Conservation (phyloP, 2,329 filamentous ascomycete genomes). For the Pseudocercospora cruenta region DNA sequence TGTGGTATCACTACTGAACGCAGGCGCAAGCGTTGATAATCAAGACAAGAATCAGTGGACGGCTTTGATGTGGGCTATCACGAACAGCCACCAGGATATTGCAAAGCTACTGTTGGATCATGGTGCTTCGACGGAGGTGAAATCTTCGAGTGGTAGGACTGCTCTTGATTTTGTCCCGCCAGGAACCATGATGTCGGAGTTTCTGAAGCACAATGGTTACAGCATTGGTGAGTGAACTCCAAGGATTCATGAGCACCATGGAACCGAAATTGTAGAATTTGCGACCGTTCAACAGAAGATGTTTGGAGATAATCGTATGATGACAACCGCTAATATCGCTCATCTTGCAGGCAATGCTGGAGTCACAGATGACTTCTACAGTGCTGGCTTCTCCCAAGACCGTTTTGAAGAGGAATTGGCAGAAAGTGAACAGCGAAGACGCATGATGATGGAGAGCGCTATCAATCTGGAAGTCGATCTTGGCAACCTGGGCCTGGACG, state of each 20-base stretch:
- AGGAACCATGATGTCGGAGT: conserved; percentile 95
- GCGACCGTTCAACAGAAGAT: not conserved
- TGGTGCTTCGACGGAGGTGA: conserved; percentile 92
- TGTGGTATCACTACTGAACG: conserved; percentile 79
- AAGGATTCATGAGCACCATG: not conserved
- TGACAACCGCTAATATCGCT: not conserved
- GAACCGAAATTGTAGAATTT: not conserved
- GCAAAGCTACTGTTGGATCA: conserved; percentile 90
- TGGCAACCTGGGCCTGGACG: conserved; percentile 92
- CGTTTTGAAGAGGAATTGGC: conserved; percentile 96
- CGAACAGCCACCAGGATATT: conserved; percentile 94
- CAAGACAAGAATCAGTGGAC: conserved; percentile 98
- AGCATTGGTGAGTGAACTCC: conserved; percentile 58
- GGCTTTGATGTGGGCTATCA: conserved; percentile 99
- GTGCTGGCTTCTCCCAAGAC: conserved; percentile 86
- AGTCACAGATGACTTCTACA: conserved; percentile 89
- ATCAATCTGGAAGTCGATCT: conserved; percentile 95
- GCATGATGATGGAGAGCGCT: conserved; percentile 99
- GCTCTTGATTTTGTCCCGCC: conserved; percentile 95
- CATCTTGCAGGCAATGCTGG: conserved; percentile 62
- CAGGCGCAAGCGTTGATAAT: conserved; percentile 85
- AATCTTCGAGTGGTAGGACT: conserved; percentile 89
- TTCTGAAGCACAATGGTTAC: conserved; percentile 92
- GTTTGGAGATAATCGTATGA: not conserved
- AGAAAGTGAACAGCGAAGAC: conserved; percentile 89